phyloP scores from a whole-genome alignment of 352 stramenopile genomes.

The Peronosclerospora sorghi region DNA sequence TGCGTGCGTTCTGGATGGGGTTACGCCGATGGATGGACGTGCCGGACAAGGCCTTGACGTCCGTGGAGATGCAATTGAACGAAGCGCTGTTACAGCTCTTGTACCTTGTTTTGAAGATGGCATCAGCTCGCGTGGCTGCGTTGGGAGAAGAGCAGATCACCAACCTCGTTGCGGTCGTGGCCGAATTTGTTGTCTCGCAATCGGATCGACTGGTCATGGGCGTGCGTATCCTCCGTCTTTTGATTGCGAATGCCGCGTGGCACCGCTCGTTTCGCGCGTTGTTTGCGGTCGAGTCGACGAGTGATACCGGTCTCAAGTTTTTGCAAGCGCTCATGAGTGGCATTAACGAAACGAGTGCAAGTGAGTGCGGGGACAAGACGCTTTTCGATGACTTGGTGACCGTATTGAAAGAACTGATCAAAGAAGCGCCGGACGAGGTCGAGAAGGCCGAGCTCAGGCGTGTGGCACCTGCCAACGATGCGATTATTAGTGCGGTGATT shows the following conservation, averaged over 20 bases:
- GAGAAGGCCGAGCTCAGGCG: constrained; percentile 20
- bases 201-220: constrained; percentile 38
- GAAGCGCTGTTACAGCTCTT: constrained; percentile 51
- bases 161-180: constrained; percentile 56
- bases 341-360: constrained; percentile 34
- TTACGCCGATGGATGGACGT: constrained; percentile 57
- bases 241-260: constrained; percentile 49
- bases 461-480: constrained; percentile 47
- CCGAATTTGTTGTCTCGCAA: constrained; percentile 53
- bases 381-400: constrained; percentile 55
- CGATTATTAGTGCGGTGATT: constrained; percentile 58
- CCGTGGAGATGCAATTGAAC: constrained; percentile 25
- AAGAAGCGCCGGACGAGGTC: constrained; percentile 15
- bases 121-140: constrained; percentile 34
- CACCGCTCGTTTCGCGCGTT: constrained; percentile 65
- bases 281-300: constrained; percentile 50
- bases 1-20: constrained; percentile 51
- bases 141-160: constrained; percentile 48
- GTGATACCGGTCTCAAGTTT: constrained; percentile 46
- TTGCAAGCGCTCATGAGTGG: constrained; percentile 47
- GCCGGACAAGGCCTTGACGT: constrained; percentile 20
- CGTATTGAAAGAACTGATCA: constrained; percentile 49
- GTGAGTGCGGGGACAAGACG: constrained; percentile 14
- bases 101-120: constrained; percentile 56
- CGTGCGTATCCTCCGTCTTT: constrained; percentile 65